Evolutionary conservation across 140 eudicot species (phyloP).

Genomic region (Erigeron philadelphicus): DNA sequence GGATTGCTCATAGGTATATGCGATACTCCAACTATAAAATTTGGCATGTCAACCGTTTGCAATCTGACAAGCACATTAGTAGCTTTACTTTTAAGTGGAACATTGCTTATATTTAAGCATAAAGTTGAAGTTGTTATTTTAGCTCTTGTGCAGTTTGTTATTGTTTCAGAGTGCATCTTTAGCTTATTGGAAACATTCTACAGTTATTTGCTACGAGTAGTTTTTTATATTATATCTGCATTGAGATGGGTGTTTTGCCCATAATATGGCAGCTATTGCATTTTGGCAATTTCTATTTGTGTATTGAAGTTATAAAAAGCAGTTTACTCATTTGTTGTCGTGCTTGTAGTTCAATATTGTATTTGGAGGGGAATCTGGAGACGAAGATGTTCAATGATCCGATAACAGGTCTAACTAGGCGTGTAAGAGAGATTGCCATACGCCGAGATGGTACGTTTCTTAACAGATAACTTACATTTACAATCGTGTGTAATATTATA

Average conservation of each 20-base stretch:
- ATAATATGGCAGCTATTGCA: neutral
- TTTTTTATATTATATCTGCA: neutral
- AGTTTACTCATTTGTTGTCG: slow-evolving; percentile 7
- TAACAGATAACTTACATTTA: neutral
- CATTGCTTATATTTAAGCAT: neutral
- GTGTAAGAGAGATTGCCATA: slow-evolving; percentile 80
- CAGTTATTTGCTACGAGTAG: neutral
- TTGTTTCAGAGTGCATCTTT: neutral
- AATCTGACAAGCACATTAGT: neutral
- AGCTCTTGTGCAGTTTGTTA: neutral
- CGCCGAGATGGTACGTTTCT: slow-evolving; percentile 61
- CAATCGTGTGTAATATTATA: neutral
- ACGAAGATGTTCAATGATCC: slow-evolving; percentile 79
- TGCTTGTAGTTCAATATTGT: slow-evolving; percentile 52
- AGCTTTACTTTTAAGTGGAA: neutral
- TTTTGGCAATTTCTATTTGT: neutral
- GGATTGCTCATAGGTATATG: neutral
- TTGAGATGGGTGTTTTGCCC: neutral
- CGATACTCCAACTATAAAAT: too few species aligned
- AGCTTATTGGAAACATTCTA: neutral
- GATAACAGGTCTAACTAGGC: slow-evolving; percentile 73
- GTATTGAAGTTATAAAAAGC: neutral
- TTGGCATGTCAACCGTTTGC: neutral
- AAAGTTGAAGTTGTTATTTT: neutral
- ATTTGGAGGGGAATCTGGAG: slow-evolving; percentile 94